Conservation (phyloP, 2,329 filamentous ascomycete species). For the Incumbomyces delicatus region DNA sequence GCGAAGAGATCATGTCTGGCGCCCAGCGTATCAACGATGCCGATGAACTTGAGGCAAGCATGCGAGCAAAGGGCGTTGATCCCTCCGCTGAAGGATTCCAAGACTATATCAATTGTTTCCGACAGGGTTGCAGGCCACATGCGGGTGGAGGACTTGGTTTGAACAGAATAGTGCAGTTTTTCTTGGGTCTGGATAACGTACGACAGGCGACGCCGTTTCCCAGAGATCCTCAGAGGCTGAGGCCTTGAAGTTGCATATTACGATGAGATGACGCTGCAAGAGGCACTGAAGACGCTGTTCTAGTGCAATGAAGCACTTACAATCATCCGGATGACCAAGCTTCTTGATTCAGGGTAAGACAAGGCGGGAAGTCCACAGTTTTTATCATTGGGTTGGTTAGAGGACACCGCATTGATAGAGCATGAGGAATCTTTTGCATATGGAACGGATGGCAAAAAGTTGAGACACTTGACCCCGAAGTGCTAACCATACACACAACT, state of each 20-base stretch:
- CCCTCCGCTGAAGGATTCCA: constrained; percentile 50
- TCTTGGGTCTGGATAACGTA: constrained; percentile 55
- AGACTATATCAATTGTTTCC: constrained; percentile 56
- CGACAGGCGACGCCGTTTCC: constrained; percentile 54
- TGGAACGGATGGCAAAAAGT: no score
- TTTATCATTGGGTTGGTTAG: no score
- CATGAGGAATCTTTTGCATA: no score
- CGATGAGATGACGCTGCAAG: no score
- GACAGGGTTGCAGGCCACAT: constrained; percentile 55
- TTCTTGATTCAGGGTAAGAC: no score
- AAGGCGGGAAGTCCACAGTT: no score
- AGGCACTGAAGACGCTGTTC: no score
- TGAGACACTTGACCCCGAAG: no score
- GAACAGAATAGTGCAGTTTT: constrained; percentile 59
- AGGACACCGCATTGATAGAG: no score
- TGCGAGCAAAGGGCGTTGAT: constrained; percentile 51
- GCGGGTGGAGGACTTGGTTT: constrained; percentile 56
- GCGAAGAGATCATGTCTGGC: constrained; percentile 59
- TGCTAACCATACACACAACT: no score
- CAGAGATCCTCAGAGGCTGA: constrained; percentile 49
- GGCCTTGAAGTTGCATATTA: constrained; percentile 24
- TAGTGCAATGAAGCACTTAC: no score
- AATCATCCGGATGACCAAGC: no score
- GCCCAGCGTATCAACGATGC: constrained; percentile 57
- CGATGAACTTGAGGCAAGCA: constrained; percentile 47